These are phyloP conservation scores for Trichoderma sp. DNA, from an alignment of 2,329 filamentous ascomycete genomes.

Conservation along the genomic window DNA sequence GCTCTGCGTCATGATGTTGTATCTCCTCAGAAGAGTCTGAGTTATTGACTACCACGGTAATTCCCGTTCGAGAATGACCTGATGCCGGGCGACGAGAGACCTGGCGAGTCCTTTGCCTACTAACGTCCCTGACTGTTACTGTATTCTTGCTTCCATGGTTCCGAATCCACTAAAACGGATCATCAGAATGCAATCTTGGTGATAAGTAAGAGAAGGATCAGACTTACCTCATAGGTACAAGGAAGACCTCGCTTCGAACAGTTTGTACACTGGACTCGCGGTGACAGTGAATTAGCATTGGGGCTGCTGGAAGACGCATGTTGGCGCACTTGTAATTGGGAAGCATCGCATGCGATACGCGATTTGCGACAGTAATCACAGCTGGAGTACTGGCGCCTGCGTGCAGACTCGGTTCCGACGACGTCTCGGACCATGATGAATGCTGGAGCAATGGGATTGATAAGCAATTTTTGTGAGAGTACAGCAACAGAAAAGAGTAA, in stretches of 20 bases:
- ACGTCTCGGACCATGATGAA: neutral
- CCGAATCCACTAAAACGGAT: neutral
- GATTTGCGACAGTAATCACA: slow-evolving; percentile 1
- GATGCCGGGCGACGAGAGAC: neutral
- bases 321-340: neutral
- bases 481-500: neutral
- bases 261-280: neutral
- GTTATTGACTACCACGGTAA: neutral
- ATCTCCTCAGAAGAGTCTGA: neutral
- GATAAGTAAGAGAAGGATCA: neutral
- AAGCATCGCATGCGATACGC: slow-evolving; percentile 6
- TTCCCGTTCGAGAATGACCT: neutral
- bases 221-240: slow-evolving; percentile 3
- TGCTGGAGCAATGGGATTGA: neutral
- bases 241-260: neutral
- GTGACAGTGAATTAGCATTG: neutral
- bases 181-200: neutral
- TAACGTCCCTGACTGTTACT: neutral
- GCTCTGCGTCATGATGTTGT: neutral
- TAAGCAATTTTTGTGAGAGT: neutral
- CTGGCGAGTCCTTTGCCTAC: neutral
- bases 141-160: neutral
- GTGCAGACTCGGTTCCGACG: neutral
- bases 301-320: neutral
- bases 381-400: neutral